Evolutionary conservation across 345 rosid genomes (phyloP), one percentile per base, ranked within the genome.

Genomic region (Hibiscus tridactylites): DNA sequence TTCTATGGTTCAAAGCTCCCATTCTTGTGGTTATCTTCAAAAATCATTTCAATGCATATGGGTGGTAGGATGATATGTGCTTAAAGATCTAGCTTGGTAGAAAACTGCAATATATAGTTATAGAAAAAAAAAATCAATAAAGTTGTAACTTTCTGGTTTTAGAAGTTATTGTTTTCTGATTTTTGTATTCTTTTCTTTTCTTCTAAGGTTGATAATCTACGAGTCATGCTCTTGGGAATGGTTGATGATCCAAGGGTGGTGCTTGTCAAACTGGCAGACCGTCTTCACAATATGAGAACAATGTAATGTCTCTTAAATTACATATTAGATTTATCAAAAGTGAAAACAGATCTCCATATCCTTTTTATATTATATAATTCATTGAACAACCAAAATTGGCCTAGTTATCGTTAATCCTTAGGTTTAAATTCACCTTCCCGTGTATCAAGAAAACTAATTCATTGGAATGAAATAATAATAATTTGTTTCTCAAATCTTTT

Each of bases 271-370:
- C 90, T 89, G 78, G 91, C 94, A 0, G 94, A 89, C 76, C 88
- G 91, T 75, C 90, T 89, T 72, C 94, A 89, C 86, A 89, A 87
- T 72, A 87, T 89, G 94, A 89, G 94, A 76, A 89, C 94, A 80
- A 87, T 89, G 94, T 89, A 85, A 64, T 61, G 31, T 50, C 69
- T 74, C 74, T 57, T 61, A 77, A 42, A 61, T 58, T 52, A 52
- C 60, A 39, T 28, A 26, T 70, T 60, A 19, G 49, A 37, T 63
- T 62, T 52, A 37, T 46, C 9, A 44, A 16, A 13, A 50, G 17
- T 52, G 13, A 19, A 57, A 70, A 37, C 31, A 21, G 28, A 54
- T 69, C 64, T n/a, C 28, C 3, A 12, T 16, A 39, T 39, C 44
- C 8, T 75, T 53, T 68, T 61, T 10, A 1, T 24, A 44, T 33